Evolutionary conservation across 345 rosid species (phyloP), one percentile per base, ranked within the genome.

Genomic region (Boechera divaricarpa): DNA sequence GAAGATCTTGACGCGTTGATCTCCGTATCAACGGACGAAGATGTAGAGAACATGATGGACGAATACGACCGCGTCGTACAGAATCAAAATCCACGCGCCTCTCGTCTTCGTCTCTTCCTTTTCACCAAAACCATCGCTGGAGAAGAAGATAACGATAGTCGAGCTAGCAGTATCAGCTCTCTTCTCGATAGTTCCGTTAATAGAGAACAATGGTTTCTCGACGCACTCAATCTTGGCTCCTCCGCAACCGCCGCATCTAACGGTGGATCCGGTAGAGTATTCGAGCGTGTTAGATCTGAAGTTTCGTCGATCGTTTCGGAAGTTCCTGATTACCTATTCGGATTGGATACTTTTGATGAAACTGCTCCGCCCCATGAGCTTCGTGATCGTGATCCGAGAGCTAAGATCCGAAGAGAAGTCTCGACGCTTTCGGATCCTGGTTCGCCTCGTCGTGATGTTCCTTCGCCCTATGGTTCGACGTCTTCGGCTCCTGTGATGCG

Each of bases 1-100:
- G 98, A 95, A 65, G 98, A 95, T 86, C 97, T 95, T 18, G 98
- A 95, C 78, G 91, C 97, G 60, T 84, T 92, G 83, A 95, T 95
- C 49, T 90, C 99, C 6, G 96, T 95, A 67, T 86, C 96, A 4
- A 92, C 92, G 18, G 99, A 95, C 36, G 99, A 95, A 80, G 99
- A 95, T 71, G 85, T 90, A 7, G 98, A 95, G 70, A 95, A 95
- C 88, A 92, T 95, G 99, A 89, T 95, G 83, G 99, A 95, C 4
- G 99, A 95, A 68, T 92, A 90, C 81, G 99, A 95, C 65, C 98
- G 99, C 61, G 9, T 88, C 21, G 82, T 85, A 45, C 89, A 71
- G 63, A 88, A 84, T 81, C 96, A 81, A 16, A 92, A 84, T 74
- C 94, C 90, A 9, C 77, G 91, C 51, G 82, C 95, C 26, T 91